Evolutionary conservation across 306 rosid species (phyloP).

Genomic region (Vigna mungo): DNA sequence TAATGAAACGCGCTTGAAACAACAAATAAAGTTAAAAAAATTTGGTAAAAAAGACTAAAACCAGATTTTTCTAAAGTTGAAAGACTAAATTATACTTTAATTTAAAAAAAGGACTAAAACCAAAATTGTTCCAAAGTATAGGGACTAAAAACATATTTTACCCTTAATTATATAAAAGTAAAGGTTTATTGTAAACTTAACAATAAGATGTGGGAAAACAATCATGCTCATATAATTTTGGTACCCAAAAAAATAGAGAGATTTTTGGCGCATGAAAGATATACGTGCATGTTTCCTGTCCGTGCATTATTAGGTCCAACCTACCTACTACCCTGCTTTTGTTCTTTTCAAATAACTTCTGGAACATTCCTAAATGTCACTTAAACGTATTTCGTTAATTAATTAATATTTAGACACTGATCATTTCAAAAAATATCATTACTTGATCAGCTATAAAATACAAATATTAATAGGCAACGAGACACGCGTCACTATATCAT

Average conservation of each 20-base stretch:
- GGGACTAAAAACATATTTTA: too few relatives aligned
- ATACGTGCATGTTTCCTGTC: neutral
- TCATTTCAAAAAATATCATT: constrained; percentile 19
- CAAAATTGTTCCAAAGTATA: too few relatives aligned
- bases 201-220: too few relatives aligned
- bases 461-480: too few relatives aligned
- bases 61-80: too few relatives aligned
- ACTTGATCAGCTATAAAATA: neutral
- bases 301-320: constrained; percentile 13
- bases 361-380: constrained; percentile 32
- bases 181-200: too few relatives aligned
- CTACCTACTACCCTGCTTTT: neutral
- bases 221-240: neutral
- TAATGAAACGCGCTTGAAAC: too few relatives aligned
- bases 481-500: constrained; percentile 45
- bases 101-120: too few relatives aligned
- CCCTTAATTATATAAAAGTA: too few relatives aligned
- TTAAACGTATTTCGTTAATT: neutral
- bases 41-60: too few relatives aligned
- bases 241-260: neutral
- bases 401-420: neutral
- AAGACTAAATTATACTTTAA: too few relatives aligned
- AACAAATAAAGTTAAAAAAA: too few relatives aligned
- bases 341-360: constrained; percentile 21
- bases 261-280: neutral